These are phyloP conservation scores for Coniferiporia sulphurascens DNA, from an alignment of 1,284 basidiomycete genomes.

Conservation along the genomic window DNA sequence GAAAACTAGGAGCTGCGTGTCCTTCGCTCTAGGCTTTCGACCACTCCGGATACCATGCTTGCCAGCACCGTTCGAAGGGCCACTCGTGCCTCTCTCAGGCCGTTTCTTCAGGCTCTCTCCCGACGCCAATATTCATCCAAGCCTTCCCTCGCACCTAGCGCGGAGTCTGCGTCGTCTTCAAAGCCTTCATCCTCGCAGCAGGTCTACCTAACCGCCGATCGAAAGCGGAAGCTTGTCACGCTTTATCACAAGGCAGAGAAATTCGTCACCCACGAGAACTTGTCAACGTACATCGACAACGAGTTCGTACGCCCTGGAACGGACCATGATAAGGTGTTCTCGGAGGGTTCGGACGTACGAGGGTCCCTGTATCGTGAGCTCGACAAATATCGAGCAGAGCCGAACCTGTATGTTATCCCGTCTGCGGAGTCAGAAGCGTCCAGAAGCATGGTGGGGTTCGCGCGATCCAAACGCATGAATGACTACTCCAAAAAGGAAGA, in stretches of 20 bases:
- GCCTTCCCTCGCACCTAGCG: background rate
- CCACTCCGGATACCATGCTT: background rate
- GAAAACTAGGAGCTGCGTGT: background rate
- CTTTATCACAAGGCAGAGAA: slow-evolving; percentile 16
- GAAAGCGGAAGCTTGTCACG: slow-evolving; percentile 17
- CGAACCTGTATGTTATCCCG: background rate
- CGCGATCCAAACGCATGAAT: background rate
- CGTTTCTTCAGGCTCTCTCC: background rate
- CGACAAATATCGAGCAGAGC: too few relatives aligned
- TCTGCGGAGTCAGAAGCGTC: background rate
- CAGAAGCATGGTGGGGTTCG: background rate
- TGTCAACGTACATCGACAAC: slow-evolving; percentile 14
- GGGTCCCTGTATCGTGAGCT: background rate
- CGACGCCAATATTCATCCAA: background rate
- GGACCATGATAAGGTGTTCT: background rate
- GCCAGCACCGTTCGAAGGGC: background rate
- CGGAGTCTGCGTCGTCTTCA: background rate
- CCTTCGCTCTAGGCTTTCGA: too few relatives aligned
- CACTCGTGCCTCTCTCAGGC: background rate
- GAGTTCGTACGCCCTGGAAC: background rate
- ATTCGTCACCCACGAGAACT: slow-evolving; percentile 14
- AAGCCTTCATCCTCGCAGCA: background rate
- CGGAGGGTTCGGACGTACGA: background rate
- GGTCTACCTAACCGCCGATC: slow-evolving; percentile 13
- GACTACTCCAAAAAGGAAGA: background rate